These are phyloP conservation scores for Yamadazyma kanchanaburiensis DNA, from an alignment of 1,139 yeast genomes.

Conservation along the genomic window DNA sequence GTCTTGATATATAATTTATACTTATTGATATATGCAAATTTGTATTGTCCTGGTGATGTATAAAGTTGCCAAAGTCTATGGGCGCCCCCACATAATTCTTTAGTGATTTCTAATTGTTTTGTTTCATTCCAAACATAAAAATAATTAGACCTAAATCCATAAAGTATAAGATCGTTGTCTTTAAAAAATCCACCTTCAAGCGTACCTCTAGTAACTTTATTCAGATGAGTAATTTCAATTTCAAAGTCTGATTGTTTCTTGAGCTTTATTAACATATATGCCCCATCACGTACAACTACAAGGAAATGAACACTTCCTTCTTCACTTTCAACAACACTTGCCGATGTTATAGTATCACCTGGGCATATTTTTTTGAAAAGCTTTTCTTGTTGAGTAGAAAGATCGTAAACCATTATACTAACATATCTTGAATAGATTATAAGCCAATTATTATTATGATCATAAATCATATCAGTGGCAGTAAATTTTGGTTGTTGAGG, in stretches of 20 bases:
- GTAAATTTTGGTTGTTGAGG: constrained; percentile 52
- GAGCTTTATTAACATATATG: constrained; percentile 37
- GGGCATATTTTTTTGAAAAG: constrained; percentile 53
- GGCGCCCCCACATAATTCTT: constrained; percentile 86
- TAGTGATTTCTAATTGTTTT: constrained; percentile 63
- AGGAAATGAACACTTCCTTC: constrained; percentile 21
- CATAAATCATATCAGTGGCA: constrained; percentile 53
- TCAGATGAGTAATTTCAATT: constrained; percentile 48
- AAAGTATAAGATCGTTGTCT: constrained; percentile 57
- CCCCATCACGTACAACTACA: constrained; percentile 65
- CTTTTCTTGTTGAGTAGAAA: constrained; percentile 18
- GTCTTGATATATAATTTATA: constrained; percentile 33
- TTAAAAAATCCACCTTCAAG: constrained; percentile 67
- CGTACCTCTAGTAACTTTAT: constrained; percentile 70
- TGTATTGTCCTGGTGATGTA: constrained; percentile 8
- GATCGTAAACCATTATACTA: constrained; percentile 54
- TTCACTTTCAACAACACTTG: constrained; percentile 32
- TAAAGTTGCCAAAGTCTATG: constrained; percentile 76
- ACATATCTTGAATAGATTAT: constrained; percentile 74
- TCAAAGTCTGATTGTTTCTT: constrained; percentile 13
- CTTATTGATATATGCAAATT: constrained; percentile 57
- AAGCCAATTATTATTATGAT: constrained; percentile 35
- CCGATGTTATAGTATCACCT: constrained; percentile 75
- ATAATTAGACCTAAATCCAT: constrained; percentile 78
- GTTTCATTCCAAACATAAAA: constrained; percentile 87